Evolutionary conservation across 495 filamentous ascomycete species (phyloP).

Genomic region (Usnea hakonensis): DNA sequence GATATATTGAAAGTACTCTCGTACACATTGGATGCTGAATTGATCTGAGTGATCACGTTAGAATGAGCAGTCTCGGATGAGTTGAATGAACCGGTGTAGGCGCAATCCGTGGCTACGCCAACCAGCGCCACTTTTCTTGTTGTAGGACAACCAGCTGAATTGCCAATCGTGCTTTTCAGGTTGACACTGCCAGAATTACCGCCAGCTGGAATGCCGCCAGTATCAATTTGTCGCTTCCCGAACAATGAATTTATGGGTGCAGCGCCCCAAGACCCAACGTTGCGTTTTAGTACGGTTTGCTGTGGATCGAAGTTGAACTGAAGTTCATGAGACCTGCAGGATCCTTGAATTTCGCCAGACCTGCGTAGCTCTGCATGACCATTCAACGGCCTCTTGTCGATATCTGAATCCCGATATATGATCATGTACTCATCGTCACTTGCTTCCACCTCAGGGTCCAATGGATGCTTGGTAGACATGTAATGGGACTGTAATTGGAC

Average conservation of each 20-base stretch:
- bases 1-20: constrained; percentile 92
- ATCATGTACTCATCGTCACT: constrained; percentile 74
- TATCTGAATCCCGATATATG: constrained; percentile 84
- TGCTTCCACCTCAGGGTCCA: constrained; percentile 63
- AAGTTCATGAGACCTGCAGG: constrained; percentile 60
- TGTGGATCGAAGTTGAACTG: constrained; percentile 59
- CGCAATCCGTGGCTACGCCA: constrained; percentile 89
- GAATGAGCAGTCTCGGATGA: constrained; percentile 48
- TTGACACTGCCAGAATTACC: constrained; percentile 84
- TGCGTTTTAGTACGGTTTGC: constrained; percentile 55
- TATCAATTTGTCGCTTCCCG: constrained; percentile 49
- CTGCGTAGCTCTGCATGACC: constrained; percentile 48
- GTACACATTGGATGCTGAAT: constrained; percentile 76
- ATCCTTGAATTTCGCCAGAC: constrained; percentile 29
- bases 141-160: constrained; percentile 70
- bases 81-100: constrained; percentile 65
- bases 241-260: constrained; percentile 50
- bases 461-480: constrained; percentile 57
- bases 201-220: constrained; percentile 44
- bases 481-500: constrained; percentile 72
- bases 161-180: constrained; percentile 70
- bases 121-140: constrained; percentile 85
- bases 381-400: constrained; percentile 35
- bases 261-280: constrained; percentile 42
- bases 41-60: constrained; percentile 78